phyloP scores from a whole-genome alignment of 2,329 filamentous ascomycete species.

The Epichloe gansuensis region DNA sequence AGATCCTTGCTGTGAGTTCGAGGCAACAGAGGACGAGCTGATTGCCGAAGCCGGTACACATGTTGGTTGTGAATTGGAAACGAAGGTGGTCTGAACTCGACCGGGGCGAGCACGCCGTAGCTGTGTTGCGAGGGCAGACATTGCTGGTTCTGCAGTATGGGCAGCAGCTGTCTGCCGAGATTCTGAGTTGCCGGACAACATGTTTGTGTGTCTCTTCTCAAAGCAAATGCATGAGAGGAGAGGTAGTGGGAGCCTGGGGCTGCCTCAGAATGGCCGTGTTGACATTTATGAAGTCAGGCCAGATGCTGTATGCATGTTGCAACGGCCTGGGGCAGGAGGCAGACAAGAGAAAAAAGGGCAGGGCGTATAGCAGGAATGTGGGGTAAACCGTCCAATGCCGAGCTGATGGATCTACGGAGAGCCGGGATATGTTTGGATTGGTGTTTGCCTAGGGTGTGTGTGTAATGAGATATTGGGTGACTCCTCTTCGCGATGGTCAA shows the following conservation, averaged over 20 bases:
- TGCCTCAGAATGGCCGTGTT: constrained; percentile 19
- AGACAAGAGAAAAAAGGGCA: not conserved
- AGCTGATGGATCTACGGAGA: constrained; percentile 5
- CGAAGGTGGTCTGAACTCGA: constrained; percentile 35
- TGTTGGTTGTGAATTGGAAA: constrained; percentile 10
- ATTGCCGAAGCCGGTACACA: constrained; percentile 37
- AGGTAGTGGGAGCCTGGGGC: constrained; percentile 10
- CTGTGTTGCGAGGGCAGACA: constrained; percentile 30
- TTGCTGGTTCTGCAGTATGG: constrained; percentile 21
- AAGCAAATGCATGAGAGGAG: constrained; percentile 12
- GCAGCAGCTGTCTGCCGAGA: constrained; percentile 13
- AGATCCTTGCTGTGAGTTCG: constrained; percentile 42
- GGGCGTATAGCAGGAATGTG: constrained; percentile 4
- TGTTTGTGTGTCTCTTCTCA: constrained; percentile 11
- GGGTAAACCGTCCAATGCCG: constrained; percentile 6
- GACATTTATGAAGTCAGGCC: constrained; percentile 26
- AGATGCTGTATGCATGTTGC: constrained; percentile 24
- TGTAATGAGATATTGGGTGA: not conserved
- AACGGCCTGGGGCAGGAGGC: constrained; percentile 15
- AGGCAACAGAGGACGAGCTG: constrained; percentile 43
- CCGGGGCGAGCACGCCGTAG: constrained; percentile 32
- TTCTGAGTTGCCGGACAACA: constrained; percentile 15
- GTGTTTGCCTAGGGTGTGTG: constrained; percentile 3
- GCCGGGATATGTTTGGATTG: constrained; percentile 2
- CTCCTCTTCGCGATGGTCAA: not conserved